Evolutionary conservation across 371 early-diverging fungal genomes (phyloP).

Genomic region (Syncephalastrum racemosum): DNA sequence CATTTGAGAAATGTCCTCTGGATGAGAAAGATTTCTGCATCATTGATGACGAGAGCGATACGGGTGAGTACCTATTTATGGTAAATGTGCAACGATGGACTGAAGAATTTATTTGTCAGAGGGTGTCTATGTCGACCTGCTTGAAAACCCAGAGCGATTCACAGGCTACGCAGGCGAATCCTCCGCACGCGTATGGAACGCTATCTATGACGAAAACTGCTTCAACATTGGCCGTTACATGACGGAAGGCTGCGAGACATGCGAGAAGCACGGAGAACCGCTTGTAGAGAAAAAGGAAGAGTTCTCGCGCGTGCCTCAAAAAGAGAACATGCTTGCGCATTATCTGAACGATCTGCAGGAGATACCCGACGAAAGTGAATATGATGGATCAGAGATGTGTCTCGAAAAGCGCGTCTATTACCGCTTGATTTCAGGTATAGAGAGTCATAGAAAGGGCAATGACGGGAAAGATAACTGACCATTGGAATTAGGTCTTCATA

Average conservation of each 20-base stretch:
- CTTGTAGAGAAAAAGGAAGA: slow-evolving; percentile 30
- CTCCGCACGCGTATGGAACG: slow-evolving; percentile 88
- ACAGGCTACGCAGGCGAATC: slow-evolving; percentile 94
- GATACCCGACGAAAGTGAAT: slow-evolving; percentile 31
- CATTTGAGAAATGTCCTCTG: slow-evolving; percentile 60
- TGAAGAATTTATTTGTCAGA: slow-evolving; percentile 38
- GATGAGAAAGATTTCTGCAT: slow-evolving; percentile 87
- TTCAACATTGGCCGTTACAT: slow-evolving; percentile 75
- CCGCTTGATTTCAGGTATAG: slow-evolving; percentile 83
- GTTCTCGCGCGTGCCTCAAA: slow-evolving; percentile 35
- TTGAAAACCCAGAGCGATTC: slow-evolving; percentile 93
- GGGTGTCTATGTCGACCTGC: slow-evolving; percentile 85
- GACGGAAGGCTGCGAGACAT: slow-evolving; percentile 54
- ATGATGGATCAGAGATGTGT: slow-evolving; percentile 60
- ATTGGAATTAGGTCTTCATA: slow-evolving; percentile 70
- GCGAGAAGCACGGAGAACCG: slow-evolving; percentile 24
- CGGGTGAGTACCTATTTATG: slow-evolving; percentile 32
- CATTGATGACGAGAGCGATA: slow-evolving; percentile 78
- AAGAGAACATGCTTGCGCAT: slow-evolving; percentile 31
- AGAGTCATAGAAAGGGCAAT: too few species aligned
- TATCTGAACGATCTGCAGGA: slow-evolving; percentile 55
- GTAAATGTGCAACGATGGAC: not conserved
- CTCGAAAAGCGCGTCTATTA: slow-evolving; percentile 93
- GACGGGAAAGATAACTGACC: not conserved
- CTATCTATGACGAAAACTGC: slow-evolving; percentile 96